phyloP scores from a whole-genome alignment of 768 basidiomycete species.

The Naganishia onofrii region DNA sequence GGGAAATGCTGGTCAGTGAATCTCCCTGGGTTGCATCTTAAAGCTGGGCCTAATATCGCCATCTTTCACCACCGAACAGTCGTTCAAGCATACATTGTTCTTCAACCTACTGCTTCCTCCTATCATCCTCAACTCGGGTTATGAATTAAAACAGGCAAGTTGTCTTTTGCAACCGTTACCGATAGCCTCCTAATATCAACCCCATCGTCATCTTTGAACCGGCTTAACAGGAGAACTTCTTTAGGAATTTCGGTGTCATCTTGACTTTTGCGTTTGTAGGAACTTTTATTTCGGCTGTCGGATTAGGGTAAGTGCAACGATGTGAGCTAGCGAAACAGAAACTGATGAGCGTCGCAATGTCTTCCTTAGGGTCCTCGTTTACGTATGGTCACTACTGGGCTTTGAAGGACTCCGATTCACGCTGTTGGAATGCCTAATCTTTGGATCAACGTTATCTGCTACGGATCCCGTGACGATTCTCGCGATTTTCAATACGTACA shows the following conservation, averaged over 20 bases:
- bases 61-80: conserved; percentile 57
- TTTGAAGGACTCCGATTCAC: conserved; percentile 82
- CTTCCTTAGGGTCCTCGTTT: conserved; percentile 72
- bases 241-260: conserved; percentile 96
- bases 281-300: conserved; percentile 93
- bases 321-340: not conserved
- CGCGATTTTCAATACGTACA: conserved; percentile 96
- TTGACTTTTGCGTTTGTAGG: conserved; percentile 80
- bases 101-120: conserved; percentile 97
- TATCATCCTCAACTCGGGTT: conserved; percentile 96
- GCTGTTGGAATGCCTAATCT: conserved; percentile 87
- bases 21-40: not conserved
- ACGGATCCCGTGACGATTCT: conserved; percentile 98
- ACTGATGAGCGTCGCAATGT: not conserved
- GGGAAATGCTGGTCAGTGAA: conserved; percentile 88
- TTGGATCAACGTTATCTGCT: conserved; percentile 93
- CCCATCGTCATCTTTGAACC: not conserved
- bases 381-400: conserved; percentile 88
- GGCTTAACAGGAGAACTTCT: conserved; percentile 83
- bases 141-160: conserved; percentile 88
- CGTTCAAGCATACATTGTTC: conserved; percentile 93
- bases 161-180: not conserved
- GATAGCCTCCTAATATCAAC: not conserved
- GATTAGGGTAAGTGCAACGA: conserved; percentile 73
- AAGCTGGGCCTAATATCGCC: not conserved